Evolutionary conservation across 148 eudicot genomes (phyloP).

Genomic region (Tetragonia tetragonoides): DNA sequence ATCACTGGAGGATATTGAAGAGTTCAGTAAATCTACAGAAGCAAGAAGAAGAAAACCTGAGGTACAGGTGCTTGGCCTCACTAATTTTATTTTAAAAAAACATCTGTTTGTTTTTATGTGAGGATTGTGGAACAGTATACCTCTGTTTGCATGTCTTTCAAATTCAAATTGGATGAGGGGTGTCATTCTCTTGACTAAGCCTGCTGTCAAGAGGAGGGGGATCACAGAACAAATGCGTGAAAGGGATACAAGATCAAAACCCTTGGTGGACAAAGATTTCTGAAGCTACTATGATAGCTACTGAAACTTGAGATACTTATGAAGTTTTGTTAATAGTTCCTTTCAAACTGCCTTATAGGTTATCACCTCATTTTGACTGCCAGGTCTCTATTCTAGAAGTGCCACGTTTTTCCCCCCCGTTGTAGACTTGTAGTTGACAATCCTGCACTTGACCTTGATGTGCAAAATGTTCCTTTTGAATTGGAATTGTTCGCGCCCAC

Average conservation of each 20-base stretch:
- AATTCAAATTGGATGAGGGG: background rate
- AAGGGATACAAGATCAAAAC: background rate
- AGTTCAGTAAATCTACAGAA: constrained; percentile 46
- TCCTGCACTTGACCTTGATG: background rate
- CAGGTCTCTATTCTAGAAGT: too few relatives aligned
- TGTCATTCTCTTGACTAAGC: background rate
- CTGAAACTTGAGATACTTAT: background rate
- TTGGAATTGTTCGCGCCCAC: too few relatives aligned
- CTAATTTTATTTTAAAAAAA: background rate
- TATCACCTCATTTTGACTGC: too few relatives aligned
- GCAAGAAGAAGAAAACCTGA: constrained; percentile 41
- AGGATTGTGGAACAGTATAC: background rate
- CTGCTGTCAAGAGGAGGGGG: background rate
- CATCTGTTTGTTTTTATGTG: background rate
- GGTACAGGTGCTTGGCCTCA: constrained; percentile 31
- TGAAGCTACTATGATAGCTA: background rate
- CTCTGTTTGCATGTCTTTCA: background rate
- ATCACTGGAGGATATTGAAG: constrained; percentile 58
- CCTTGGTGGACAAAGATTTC: background rate
- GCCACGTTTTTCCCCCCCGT: background rate
- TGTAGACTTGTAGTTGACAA: background rate
- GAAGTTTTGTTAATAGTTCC: background rate
- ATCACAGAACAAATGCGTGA: too few relatives aligned
- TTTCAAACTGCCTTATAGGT: background rate
- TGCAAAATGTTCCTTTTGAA: background rate